Evolutionary conservation across 169 alveolate species (phyloP).

Genomic region (Plasmodium yoelii): DNA sequence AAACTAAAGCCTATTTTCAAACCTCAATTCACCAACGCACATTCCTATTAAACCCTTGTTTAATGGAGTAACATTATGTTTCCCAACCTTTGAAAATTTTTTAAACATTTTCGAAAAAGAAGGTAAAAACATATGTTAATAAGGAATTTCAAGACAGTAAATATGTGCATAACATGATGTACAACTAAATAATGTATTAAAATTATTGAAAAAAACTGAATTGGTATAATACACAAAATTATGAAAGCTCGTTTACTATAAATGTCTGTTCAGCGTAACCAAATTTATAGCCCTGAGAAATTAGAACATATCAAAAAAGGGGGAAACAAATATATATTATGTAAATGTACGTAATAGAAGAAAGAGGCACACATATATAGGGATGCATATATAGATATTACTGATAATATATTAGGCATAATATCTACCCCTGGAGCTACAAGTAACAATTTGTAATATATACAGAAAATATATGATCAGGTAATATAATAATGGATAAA

Average conservation of each 20-base stretch:
- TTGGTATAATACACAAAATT: not conserved
- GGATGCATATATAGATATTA: slow-evolving; percentile 5
- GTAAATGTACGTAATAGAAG: no score
- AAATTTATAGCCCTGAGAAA: slow-evolving; percentile 50
- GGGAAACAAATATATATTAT: slow-evolving; percentile 3
- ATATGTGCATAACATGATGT: not conserved
- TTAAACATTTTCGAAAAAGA: not conserved
- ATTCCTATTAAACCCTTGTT: slow-evolving; percentile 82
- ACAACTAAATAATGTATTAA: no score
- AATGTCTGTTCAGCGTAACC: slow-evolving; percentile 74
- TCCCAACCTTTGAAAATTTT: slow-evolving; percentile 78
- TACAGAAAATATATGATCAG: not conserved
- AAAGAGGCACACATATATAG: not conserved
- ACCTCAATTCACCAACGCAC: slow-evolving; percentile 86
- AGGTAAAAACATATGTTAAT: not conserved
- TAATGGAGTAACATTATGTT: slow-evolving; percentile 80
- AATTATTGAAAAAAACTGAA: not conserved
- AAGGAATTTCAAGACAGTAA: not conserved
- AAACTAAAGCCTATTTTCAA: slow-evolving; percentile 2
- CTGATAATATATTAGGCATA: slow-evolving; percentile 70
- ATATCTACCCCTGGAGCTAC: slow-evolving; percentile 68
- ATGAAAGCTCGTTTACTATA: slow-evolving; percentile 29
- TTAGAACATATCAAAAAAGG: slow-evolving; percentile 3
- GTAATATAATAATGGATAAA: not conserved
- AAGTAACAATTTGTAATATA: not conserved